Evolutionary conservation across 192 early-diverging fungal species (phyloP), one percentile per base, ranked within the genome.

Genomic region (Podila horticola): DNA sequence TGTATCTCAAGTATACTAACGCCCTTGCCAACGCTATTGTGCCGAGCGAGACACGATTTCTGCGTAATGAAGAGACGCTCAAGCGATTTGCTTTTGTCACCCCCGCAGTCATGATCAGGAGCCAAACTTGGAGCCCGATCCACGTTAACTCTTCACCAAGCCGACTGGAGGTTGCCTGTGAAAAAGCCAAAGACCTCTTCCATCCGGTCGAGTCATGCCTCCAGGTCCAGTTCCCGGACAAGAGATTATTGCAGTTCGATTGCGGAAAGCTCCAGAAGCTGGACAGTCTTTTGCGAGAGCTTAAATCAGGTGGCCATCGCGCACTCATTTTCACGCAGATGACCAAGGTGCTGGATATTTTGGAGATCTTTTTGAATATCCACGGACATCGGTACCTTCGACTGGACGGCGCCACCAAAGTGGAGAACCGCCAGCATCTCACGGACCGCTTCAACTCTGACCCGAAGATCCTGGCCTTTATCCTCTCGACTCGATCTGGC

Each of bases 211-310:
- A 91, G 33, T 88, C 89, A 15, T 85, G 91, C 33, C 87, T 92
- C 62, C 85, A 87, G 67, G 90, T 96, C 22, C 91, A 92, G 20
- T 96, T 96, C 67, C 95, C 94, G 13, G 95, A 96, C 71, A 95
- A 94, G 50, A 84, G 91, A 12, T 65, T 96, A 29, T 66, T 96
- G 41, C 94, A 95, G 72, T 96, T 92, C 81, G 94, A 96, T 82
- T 96, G 94, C 70, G 93, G 95, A 22, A 93, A 93, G 70, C 79
- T 93, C 17, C 90, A 92, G 63, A 91, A 87, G 67, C 67, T 92
- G 28, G 88, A 86, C 67, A 76, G 48, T 59, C 79, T 92, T 20
- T 58, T 92, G 20, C 85, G 86, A 13, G 84, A 85, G 19, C 71
- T 92, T 22, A 87, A 86, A 34, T 83, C 86, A n/a, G 89, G 85